Percentiles rank a stretch among this genome's conserved stretches.
Evolutionary conservation across 2,329 filamentous ascomycete genomes (phyloP).

Genomic region (Lasiodiplodia hormozganensis): DNA sequence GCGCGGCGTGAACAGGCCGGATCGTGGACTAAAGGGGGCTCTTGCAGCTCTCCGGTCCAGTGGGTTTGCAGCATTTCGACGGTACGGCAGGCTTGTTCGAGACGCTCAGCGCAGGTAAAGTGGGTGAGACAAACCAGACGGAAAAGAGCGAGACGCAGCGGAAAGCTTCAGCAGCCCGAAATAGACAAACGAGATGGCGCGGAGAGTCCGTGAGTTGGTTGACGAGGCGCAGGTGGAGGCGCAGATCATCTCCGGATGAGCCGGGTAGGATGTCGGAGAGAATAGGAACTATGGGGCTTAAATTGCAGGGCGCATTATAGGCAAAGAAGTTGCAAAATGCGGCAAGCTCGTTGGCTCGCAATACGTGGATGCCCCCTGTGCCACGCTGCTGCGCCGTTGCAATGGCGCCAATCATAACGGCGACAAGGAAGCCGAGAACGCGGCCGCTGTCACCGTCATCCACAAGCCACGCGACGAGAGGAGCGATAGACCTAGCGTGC

Average conservation of each 20-base stretch:
- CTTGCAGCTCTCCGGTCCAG: not conserved
- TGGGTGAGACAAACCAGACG: not conserved
- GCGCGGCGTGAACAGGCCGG: not conserved
- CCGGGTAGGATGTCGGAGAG: not conserved
- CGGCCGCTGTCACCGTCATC: conserved; percentile 2
- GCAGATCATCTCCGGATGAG: conserved; percentile 19
- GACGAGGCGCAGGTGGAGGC: not conserved
- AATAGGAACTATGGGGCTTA: conserved; percentile 17
- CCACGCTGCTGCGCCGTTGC: conserved; percentile 4
- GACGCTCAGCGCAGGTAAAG: conserved; percentile 4
- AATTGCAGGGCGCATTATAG: conserved; percentile 17
- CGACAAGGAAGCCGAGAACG: not conserved
- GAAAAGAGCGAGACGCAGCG: not conserved
- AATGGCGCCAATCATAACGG: conserved; percentile 23
- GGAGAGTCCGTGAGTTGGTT: not conserved
- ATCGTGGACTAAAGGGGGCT: not conserved
- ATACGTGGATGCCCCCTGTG: conserved; percentile 15
- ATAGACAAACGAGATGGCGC: conserved; percentile 11
- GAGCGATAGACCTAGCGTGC: not conserved
- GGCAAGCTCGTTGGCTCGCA: not conserved
- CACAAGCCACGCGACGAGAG: conserved; percentile 6
- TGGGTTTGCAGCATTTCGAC: not conserved
- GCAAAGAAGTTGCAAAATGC: conserved; percentile 3
- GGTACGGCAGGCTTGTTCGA: not conserved
- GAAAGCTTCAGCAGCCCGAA: conserved; percentile 7